Percentiles rank a stretch among this genome's conserved stretches.
Conservation (phyloP, 78 protist species). For the Cavenderia fasciculata region DNA sequence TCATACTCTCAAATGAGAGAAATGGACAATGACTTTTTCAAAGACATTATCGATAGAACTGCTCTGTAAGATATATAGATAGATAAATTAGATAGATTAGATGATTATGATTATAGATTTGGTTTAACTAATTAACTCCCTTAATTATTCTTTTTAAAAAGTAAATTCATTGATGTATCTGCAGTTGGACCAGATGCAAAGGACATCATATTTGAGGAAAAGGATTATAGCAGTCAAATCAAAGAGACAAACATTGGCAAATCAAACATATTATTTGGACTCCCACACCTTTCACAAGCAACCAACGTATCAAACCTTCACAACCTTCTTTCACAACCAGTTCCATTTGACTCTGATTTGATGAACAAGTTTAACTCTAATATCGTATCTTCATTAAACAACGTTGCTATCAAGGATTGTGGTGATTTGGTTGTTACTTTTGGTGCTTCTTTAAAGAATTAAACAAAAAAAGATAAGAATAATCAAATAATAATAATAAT, state of each 20-base stretch:
- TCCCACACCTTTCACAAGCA: conserved; percentile 53
- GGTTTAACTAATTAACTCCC: too few species aligned
- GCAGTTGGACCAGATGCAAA: conserved; percentile 59
- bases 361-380: conserved; percentile 6
- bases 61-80: conserved; percentile 45
- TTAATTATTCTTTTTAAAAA: not conserved
- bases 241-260: conserved; percentile 30
- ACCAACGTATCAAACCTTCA: conserved; percentile 41
- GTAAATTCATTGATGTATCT: conserved; percentile 75
- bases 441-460: conserved; percentile 22
- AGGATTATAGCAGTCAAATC: conserved; percentile 57
- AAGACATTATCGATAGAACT: conserved; percentile 74
- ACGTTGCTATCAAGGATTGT: conserved; percentile 53
- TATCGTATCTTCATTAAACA: conserved; percentile 13
- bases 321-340: conserved; percentile 62
- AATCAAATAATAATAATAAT: not conserved
- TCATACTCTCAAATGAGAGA: conserved; percentile 78
- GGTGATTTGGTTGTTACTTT: conserved; percentile 72
- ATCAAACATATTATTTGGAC: conserved; percentile 15
- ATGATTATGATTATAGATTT: not conserved
- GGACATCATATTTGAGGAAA: conserved; percentile 28
- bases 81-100: too few species aligned
- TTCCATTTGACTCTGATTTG: conserved; percentile 47
- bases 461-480: too few species aligned
- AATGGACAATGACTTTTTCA: conserved; percentile 63